Conservation (phyloP, 2,329 filamentous ascomycete genomes). For the Neospermospora avenae region DNA sequence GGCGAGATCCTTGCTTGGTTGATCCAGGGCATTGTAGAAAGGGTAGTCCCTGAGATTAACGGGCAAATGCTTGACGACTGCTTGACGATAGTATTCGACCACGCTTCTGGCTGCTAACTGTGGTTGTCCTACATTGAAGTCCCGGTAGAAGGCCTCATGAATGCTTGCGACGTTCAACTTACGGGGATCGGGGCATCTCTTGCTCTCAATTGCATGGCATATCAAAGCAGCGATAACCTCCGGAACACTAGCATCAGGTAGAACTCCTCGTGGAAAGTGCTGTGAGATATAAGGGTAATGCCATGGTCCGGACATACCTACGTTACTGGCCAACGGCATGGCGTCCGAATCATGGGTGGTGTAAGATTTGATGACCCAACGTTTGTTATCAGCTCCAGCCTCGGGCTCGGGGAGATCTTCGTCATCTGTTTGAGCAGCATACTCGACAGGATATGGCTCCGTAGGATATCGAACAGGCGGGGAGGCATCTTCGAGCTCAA, state of each 20-base stretch:
- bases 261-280: background rate
- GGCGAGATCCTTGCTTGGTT: too few species aligned
- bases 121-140: background rate
- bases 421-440: too few species aligned
- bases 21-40: background rate
- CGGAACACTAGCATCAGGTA: background rate
- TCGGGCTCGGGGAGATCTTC: too few species aligned
- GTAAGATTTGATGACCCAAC: background rate
- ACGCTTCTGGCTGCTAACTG: background rate
- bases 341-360: background rate
- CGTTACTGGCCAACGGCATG: background rate
- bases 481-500: too few species aligned
- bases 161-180: background rate
- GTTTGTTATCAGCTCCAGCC: background rate
- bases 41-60: background rate
- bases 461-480: too few species aligned
- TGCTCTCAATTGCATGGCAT: background rate
- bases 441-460: too few species aligned
- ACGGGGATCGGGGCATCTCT: background rate
- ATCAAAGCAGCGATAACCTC: background rate
- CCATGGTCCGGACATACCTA: too few species aligned
- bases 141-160: background rate
- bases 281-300: constrained; percentile 1
- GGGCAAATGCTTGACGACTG: background rate
- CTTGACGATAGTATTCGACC: background rate